Conservation (phyloP, 495 filamentous ascomycete genomes). For the Daldinia childiae region DNA sequence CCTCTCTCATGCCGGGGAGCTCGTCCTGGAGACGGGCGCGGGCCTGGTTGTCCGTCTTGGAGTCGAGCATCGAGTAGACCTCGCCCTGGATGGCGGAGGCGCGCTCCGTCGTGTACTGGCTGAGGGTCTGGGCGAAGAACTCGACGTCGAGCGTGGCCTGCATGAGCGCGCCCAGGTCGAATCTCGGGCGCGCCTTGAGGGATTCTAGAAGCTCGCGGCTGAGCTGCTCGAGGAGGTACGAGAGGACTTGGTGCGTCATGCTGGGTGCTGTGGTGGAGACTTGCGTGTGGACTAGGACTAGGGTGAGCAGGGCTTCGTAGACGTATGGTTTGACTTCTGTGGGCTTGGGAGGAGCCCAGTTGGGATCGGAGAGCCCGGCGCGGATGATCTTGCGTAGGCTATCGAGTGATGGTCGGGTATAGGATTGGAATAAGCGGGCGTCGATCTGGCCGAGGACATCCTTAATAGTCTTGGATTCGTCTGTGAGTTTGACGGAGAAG, state of each 20-base stretch:
- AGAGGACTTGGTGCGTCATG: constrained; percentile 77
- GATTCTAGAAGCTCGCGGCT: constrained; percentile 74
- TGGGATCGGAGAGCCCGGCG: constrained; percentile 71
- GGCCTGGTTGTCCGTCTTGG: constrained; percentile 85
- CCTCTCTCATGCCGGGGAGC: constrained; percentile 84
- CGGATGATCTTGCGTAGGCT: constrained; percentile 70
- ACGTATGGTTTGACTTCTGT: constrained; percentile 85
- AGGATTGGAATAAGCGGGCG: constrained; percentile 86
- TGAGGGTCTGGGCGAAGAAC: constrained; percentile 93
- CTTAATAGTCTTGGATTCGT: constrained; percentile 87
- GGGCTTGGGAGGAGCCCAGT: constrained; percentile 75
- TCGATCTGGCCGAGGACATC: constrained; percentile 92
- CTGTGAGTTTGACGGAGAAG: constrained; percentile 90
- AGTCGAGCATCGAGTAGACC: constrained; percentile 89
- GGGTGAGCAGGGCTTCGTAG: constrained; percentile 79
- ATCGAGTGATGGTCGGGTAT: constrained; percentile 77
- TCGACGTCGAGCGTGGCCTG: constrained; percentile 97
- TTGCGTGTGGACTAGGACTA: constrained; percentile 92
- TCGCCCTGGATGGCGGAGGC: constrained; percentile 80
- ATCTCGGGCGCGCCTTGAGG: constrained; percentile 72
- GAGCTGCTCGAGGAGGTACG: constrained; percentile 80
- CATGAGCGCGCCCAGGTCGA: constrained; percentile 83
- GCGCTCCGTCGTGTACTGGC: constrained; percentile 84
- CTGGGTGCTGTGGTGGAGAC: constrained; percentile 81
- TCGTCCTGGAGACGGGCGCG: constrained; percentile 81